These are phyloP conservation scores for Beauveria sp. DNA, from an alignment of 2,329 filamentous ascomycete genomes.

Conservation along the genomic window DNA sequence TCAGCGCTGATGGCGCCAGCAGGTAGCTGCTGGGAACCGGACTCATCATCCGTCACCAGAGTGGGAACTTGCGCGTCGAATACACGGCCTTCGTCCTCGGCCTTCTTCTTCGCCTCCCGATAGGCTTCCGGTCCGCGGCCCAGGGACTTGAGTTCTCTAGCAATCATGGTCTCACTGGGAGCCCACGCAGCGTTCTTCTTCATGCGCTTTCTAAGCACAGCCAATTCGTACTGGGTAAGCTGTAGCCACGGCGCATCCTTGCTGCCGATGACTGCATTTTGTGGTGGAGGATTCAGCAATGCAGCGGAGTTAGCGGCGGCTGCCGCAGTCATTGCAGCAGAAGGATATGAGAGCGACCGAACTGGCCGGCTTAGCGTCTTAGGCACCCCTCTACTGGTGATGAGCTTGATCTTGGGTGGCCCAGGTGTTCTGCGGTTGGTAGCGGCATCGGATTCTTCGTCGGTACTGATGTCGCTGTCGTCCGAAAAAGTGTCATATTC, in stretches of 20 bases:
- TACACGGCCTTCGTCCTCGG: slow-evolving; percentile 55
- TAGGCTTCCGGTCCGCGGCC: slow-evolving; percentile 60
- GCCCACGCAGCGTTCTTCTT: slow-evolving; percentile 87
- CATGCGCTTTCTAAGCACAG: slow-evolving; percentile 72
- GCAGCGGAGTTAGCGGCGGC: slow-evolving; percentile 33
- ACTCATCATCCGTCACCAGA: slow-evolving; percentile 38
- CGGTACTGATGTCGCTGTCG: slow-evolving; percentile 45
- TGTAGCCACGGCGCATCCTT: slow-evolving; percentile 58
- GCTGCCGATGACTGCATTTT: slow-evolving; percentile 51
- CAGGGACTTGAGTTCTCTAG: slow-evolving; percentile 64
- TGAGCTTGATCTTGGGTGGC: slow-evolving; percentile 42
- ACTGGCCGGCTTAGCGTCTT: slow-evolving; percentile 37
- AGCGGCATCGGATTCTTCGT: slow-evolving; percentile 38
- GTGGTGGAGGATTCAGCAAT: slow-evolving; percentile 49
- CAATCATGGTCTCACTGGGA: slow-evolving; percentile 79
- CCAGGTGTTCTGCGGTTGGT: slow-evolving; percentile 29
- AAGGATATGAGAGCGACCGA: slow-evolving; percentile 26
- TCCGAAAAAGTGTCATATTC: slow-evolving; percentile 53
- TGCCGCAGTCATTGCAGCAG: slow-evolving; percentile 29
- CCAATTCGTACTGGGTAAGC: slow-evolving; percentile 57
- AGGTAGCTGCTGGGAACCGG: slow-evolving; percentile 45
- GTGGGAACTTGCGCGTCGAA: slow-evolving; percentile 42
- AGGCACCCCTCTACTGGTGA: slow-evolving; percentile 30
- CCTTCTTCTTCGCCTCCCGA: slow-evolving; percentile 53
- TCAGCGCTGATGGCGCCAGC: slow-evolving; percentile 54